Percentiles rank a stretch among this genome's conserved stretches.
These are phyloP conservation scores for Boletus fagicola DNA, from an alignment of 768 basidiomycete species.

Conservation along the genomic window DNA sequence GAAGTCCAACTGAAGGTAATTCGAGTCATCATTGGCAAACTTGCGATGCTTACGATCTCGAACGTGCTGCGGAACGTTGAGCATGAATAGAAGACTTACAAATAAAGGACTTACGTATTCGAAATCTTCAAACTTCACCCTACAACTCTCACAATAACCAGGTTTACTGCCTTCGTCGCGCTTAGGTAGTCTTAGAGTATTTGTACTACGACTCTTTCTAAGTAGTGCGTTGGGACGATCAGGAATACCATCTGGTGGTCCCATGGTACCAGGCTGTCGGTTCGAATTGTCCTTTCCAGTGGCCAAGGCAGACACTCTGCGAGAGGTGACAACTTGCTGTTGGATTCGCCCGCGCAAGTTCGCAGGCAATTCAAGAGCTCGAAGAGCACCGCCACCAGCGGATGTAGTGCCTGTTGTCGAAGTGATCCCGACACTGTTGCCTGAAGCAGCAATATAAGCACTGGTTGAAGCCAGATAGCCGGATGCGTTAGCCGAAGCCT, in stretches of 20 bases:
- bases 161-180: slow-evolving; percentile 87
- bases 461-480: slow-evolving; percentile 62
- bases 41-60: slow-evolving; percentile 70
- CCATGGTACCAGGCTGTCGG: slow-evolving; percentile 49
- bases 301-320: slow-evolving; percentile 41
- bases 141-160: slow-evolving; percentile 97
- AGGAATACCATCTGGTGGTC: slow-evolving; percentile 62
- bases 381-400: slow-evolving; percentile 45
- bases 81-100: not conserved
- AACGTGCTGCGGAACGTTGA: slow-evolving; percentile 57
- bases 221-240: slow-evolving; percentile 48
- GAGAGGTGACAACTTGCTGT: slow-evolving; percentile 67
- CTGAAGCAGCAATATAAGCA: slow-evolving; percentile 85
- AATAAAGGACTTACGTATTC: slow-evolving; percentile 49
- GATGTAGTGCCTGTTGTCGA: slow-evolving; percentile 89
- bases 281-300: slow-evolving; percentile 27
- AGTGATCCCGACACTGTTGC: slow-evolving; percentile 91
- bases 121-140: slow-evolving; percentile 87
- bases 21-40: slow-evolving; percentile 73
- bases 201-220: slow-evolving; percentile 78
- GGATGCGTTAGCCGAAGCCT: slow-evolving; percentile 64
- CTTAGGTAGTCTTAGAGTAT: slow-evolving; percentile 69
- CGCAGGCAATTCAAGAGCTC: slow-evolving; percentile 50
- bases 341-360: slow-evolving; percentile 55
- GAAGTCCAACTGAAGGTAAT: slow-evolving; percentile 77